Conservation (phyloP, 108 stramenopile species). For the Skeletonema costatum region DNA sequence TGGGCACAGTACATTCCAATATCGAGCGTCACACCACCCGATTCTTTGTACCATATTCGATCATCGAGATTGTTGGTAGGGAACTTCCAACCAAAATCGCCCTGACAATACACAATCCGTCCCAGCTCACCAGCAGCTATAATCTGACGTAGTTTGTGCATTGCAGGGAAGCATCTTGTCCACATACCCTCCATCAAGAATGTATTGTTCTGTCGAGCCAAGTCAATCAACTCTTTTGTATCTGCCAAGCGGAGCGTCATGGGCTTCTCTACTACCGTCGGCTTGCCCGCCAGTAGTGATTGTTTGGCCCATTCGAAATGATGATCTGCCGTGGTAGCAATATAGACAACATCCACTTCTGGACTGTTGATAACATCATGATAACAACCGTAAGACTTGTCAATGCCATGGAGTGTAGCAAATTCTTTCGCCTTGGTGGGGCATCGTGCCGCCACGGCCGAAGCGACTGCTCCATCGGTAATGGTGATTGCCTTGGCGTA, state of each 20-base stretch:
- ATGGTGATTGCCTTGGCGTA: constrained; percentile 45
- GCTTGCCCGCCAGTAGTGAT: constrained; percentile 45
- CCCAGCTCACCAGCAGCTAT: constrained; percentile 50
- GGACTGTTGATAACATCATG: constrained; percentile 40
- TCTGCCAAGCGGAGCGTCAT: constrained; percentile 26
- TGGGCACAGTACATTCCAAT: constrained; percentile 63
- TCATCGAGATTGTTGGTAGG: constrained; percentile 15
- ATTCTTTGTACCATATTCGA: constrained; percentile 45
- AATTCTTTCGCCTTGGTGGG: constrained; percentile 20
- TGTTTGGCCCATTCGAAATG: constrained; percentile 42
- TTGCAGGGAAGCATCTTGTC: constrained; percentile 63
- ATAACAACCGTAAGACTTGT: constrained; percentile 32
- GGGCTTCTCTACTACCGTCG: constrained; percentile 56
- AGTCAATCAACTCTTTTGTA: constrained; percentile 28
- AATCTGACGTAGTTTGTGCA: constrained; percentile 46
- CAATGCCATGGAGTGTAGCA: constrained; percentile 51
- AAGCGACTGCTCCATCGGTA: constrained; percentile 27
- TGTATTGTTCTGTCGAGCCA: constrained; percentile 31
- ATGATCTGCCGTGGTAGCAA: constrained; percentile 57
- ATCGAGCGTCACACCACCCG: constrained; percentile 54
- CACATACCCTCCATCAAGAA: constrained; percentile 66
- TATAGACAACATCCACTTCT: constrained; percentile 59
- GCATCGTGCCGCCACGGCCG: neutral
- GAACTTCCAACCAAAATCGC: constrained; percentile 54
- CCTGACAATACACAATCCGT: constrained; percentile 45